Base-by-base conservation (phyloP, 179 eudicot species). In the Corrigiola litoralis region DNA sequence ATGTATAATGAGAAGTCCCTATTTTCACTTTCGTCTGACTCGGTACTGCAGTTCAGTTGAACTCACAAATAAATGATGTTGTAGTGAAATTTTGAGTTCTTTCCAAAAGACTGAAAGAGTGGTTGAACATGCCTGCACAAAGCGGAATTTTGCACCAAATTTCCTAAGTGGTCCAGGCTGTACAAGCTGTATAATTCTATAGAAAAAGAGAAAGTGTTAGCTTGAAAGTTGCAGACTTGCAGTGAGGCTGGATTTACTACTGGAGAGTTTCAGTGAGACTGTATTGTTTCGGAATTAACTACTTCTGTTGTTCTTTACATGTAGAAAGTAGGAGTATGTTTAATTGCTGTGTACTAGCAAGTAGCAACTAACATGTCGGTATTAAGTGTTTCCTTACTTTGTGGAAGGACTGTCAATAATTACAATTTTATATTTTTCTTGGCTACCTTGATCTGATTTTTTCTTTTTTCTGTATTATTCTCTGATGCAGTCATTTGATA, bases 401-500 rank as follows among this genome's bases (percentile, higher is more conserved):
- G 37, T 52, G 58, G 21, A 3, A 11, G 34, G 61, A 57, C 61
- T 5, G 44, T 20, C 16, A 3, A 23, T 8, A 16, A 20, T 9
- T 34, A 14, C n/a, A 53, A 17, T 34, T 56, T 56, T 0, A 44
- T 38, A 3, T 3, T 64, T 37, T 18, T 9, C 16, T 13, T 36
- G 41, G n/a, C n/a, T n/a, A n/a, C n/a, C n/a, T n/a, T n/a, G n/a
- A n/a, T n/a, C n/a, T n/a, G n/a, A 23, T 44, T 17, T 46, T 4
- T 1, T 33, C 14, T 33, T 54, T 17, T 28, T 61, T 20, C 33
- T 54, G 63, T 45, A 41, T 54, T 23, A 24, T 27, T n/a, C 24
- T 27, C 10, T 13, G 18, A 45, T 79, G 85, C 96, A 91, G 97
- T 75, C 99, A 95, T 81, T 80, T 95, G 88, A 91, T 95, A 29